Conservation (phyloP, 75 land plant genomes). For the Selaginella moellendorffii region DNA sequence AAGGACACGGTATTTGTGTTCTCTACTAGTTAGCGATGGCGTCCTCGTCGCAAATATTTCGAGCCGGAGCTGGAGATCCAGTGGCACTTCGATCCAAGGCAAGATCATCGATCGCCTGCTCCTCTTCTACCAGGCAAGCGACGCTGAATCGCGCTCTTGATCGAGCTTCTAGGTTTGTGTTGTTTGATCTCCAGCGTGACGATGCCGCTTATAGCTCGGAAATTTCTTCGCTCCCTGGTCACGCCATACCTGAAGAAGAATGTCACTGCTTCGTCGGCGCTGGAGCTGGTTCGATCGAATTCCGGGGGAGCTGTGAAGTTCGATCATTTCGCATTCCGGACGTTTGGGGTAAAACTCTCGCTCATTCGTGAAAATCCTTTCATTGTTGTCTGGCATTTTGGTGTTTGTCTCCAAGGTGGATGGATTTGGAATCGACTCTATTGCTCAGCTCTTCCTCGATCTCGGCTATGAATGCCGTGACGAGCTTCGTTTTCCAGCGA, state of each 20-base stretch:
- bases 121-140: too few species aligned
- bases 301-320: conserved; percentile 57
- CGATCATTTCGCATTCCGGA: conserved; percentile 94
- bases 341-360: conserved; percentile 66
- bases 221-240: conserved; percentile 42
- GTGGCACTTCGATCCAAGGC: too few species aligned
- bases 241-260: conserved; percentile 66
- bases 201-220: conserved; percentile 47
- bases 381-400: neutral
- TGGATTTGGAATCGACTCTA: conserved; percentile 82
- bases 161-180: too few species aligned
- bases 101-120: too few species aligned
- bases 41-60: too few species aligned
- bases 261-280: conserved; percentile 64
- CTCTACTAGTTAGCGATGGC: too few species aligned
- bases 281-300: conserved; percentile 51
- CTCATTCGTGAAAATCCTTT: neutral
- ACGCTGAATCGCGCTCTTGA: too few species aligned
- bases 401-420: conserved; percentile 35
- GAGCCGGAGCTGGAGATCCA: too few species aligned
- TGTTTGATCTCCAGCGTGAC: too few species aligned
- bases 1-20: too few species aligned
- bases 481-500: conserved; percentile 83
- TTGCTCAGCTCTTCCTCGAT: conserved; percentile 72
- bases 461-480: conserved; percentile 59